Conservation (phyloP, 1,284 basidiomycete genomes). For the Phlebopus sp. region DNA sequence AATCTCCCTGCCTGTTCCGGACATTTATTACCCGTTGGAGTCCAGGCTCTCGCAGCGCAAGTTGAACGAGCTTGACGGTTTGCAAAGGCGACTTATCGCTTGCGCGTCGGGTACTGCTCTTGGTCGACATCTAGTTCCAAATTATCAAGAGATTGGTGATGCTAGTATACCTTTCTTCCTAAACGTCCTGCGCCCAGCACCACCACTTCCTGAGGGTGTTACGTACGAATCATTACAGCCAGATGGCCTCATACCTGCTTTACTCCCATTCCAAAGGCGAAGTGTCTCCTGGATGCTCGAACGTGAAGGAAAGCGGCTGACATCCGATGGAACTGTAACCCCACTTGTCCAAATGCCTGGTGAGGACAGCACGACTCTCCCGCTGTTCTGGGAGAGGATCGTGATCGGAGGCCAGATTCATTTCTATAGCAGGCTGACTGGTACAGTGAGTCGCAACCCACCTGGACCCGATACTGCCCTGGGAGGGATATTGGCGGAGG, state of each 20-base stretch:
- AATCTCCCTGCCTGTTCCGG: constrained; percentile 44
- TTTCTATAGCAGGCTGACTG: constrained; percentile 64
- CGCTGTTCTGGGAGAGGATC: constrained; percentile 28
- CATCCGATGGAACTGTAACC: constrained; percentile 41
- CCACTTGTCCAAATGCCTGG: constrained; percentile 36
- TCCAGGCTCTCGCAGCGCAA: constrained; percentile 25
- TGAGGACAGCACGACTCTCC: constrained; percentile 4
- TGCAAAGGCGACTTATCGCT: constrained; percentile 51
- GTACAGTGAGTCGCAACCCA: constrained; percentile 44
- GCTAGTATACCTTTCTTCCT: constrained; percentile 64
- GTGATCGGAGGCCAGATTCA: constrained; percentile 24
- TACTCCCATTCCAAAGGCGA: constrained; percentile 83
- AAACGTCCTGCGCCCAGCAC: constrained; percentile 62
- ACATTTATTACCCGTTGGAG: constrained; percentile 39
- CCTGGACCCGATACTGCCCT: constrained; percentile 32
- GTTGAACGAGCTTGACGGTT: constrained; percentile 40
- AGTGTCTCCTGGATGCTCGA: constrained; percentile 72
- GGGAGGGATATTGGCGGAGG: constrained; percentile 76
- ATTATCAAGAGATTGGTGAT: constrained; percentile 9
- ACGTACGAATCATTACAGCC: constrained; percentile 55
- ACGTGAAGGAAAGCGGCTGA: constrained; percentile 59
- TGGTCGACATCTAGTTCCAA: constrained; percentile 4
- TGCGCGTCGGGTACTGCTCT: constrained; percentile 32
- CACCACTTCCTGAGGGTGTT: constrained; percentile 36
- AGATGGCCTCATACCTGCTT: constrained; percentile 50